phyloP scores from a whole-genome alignment of 2,329 filamentous ascomycete species.

The Cercospora sojina region DNA sequence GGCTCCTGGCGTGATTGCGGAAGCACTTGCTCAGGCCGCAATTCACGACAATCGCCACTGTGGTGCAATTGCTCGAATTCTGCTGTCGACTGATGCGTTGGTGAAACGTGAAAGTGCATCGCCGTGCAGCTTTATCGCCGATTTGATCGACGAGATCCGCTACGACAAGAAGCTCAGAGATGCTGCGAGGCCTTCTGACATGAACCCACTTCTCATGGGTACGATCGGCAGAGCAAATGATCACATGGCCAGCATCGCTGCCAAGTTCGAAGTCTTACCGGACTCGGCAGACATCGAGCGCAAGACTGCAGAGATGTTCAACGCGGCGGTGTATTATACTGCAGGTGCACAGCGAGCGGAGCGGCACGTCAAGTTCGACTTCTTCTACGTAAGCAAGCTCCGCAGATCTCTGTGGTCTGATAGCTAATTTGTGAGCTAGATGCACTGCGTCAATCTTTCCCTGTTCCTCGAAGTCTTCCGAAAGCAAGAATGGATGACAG shows the following conservation, averaged over 20 bases:
- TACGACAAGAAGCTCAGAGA: background rate
- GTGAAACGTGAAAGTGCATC: background rate
- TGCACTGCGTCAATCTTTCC: background rate
- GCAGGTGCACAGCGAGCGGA: background rate
- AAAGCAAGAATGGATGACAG: background rate
- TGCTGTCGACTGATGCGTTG: background rate
- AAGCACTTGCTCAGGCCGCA: background rate
- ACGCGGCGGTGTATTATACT: background rate
- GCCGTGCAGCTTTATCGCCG: background rate
- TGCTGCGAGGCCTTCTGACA: background rate
- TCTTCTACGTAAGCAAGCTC: background rate
- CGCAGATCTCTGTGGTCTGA: background rate
- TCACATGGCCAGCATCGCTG: background rate
- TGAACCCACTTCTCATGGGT: background rate
- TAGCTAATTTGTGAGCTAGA: background rate
- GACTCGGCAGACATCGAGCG: background rate
- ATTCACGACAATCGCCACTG: background rate
- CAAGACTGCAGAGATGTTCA: background rate
- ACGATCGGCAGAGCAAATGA: background rate
- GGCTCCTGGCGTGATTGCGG: background rate
- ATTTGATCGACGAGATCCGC: background rate
- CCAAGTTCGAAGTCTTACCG: background rate
- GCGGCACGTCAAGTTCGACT: background rate
- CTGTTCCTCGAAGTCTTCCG: background rate
- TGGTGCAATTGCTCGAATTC: background rate